Base-by-base conservation (phyloP, 1,284 basidiomycete species). In the Amylostereum areolatum region DNA sequence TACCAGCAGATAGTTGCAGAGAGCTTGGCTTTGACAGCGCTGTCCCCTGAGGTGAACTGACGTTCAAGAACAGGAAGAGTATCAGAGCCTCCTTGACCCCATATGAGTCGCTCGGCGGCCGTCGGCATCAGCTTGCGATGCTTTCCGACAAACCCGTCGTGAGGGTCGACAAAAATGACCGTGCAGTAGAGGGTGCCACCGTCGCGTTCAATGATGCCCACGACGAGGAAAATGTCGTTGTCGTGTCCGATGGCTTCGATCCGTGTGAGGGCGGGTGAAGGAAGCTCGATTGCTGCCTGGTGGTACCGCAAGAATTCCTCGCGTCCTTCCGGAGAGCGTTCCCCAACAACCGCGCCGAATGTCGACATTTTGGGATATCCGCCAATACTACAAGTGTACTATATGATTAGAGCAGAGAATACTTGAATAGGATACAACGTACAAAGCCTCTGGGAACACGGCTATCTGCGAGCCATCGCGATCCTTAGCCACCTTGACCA, bases 121-220 rank as follows among this genome's bases (percentile, higher is more conserved):
- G 87, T 89, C 1, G 86, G 86, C 62, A 83, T 73, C 29, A 89
- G 62, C 63, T 89, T 89, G n/a, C 86, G 70, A 60, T 87, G 85
- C 55, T 83, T 84, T 9, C 71, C 76, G 9, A 88, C 63, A 36
- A 81, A 71, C 6, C 79, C 78, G n/a, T 75, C 66, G 8, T 58
- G 54, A 0, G 83, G 81, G 48, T 79, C 75, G 30, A 89, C 74
- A 56, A 86, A 83, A 29, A 89, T 69, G 28, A 67, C 78, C 0
- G 84, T 83, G 65, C 86, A 89, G 60, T 85, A 89, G 34, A 89
- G 66, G 1, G 85, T 87, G 0, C 82, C 81, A 2, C 72, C 71
- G 24, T 79, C 78, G 10, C 78, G 71, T 59, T 89, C 87, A 50
- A 89, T 78, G 27, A 87, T 72, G 2, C 86, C 86, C 8, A 86